These are phyloP conservation scores for Monosporascus sp. DNA, from an alignment of 2,329 filamentous ascomycete genomes.

Conservation along the genomic window DNA sequence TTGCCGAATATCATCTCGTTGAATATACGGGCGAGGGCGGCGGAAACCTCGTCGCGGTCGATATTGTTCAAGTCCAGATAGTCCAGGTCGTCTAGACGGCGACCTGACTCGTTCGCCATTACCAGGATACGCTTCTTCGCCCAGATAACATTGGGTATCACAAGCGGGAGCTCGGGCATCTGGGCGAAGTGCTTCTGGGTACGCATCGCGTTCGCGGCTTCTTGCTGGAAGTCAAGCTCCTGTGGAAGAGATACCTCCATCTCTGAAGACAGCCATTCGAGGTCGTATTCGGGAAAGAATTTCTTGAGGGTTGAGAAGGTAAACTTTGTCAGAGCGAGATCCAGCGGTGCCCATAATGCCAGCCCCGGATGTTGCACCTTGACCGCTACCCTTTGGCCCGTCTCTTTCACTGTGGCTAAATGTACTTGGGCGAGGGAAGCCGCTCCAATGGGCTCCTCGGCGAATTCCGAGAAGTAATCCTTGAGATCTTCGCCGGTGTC, in stretches of 20 bases:
- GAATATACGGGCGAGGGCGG: constrained; percentile 84
- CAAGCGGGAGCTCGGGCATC: constrained; percentile 69
- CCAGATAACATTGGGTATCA: constrained; percentile 89
- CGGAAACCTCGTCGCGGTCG: constrained; percentile 91
- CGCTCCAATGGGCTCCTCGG: constrained; percentile 75
- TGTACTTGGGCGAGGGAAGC: constrained; percentile 95
- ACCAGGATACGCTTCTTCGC: constrained; percentile 84
- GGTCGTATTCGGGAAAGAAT: constrained; percentile 96
- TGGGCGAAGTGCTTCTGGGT: constrained; percentile 76
- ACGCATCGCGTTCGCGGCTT: constrained; percentile 77
- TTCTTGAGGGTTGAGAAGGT: constrained; percentile 85
- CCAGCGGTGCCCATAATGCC: constrained; percentile 84
- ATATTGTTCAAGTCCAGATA: constrained; percentile 84
- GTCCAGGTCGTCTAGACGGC: constrained; percentile 80
- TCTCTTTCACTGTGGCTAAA: constrained; percentile 74
- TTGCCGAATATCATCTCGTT: constrained; percentile 99
- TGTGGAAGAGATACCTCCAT: constrained; percentile 88
- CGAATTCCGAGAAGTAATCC: constrained; percentile 84
- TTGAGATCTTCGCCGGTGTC: constrained; percentile 77
- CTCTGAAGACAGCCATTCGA: constrained; percentile 91
- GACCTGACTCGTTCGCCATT: constrained; percentile 88
- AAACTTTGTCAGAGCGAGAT: constrained; percentile 79
- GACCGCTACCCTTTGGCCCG: constrained; percentile 82
- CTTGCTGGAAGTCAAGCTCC: constrained; percentile 83
- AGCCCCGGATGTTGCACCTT: constrained; percentile 92